Evolutionary conservation across 192 early-diverging fungal species (phyloP).

Genomic region (Geranomyces variabilis): DNA sequence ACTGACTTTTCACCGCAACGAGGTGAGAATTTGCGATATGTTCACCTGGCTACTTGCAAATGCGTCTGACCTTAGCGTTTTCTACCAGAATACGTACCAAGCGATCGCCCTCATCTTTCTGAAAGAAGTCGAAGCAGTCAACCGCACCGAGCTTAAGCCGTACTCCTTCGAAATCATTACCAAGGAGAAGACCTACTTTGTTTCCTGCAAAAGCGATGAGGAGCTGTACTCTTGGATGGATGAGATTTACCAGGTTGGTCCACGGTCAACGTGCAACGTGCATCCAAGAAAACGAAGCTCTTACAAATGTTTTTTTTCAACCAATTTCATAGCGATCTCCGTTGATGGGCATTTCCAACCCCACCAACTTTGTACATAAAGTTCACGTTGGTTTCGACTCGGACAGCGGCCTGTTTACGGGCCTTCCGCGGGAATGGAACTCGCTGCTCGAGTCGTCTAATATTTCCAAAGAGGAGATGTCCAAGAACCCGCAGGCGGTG

Average conservation of each 20-base stretch:
- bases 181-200: constrained; percentile 90
- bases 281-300: too few relatives aligned
- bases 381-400: constrained; percentile 70
- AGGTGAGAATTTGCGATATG: constrained; percentile 60
- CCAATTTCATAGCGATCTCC: constrained; percentile 83
- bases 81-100: constrained; percentile 76
- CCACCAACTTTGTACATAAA: constrained; percentile 86
- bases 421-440: constrained; percentile 95
- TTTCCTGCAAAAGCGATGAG: constrained; percentile 92
- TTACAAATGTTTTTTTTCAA: too few relatives aligned
- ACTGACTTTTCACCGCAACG: constrained; percentile 90
- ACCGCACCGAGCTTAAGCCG: constrained; percentile 84
- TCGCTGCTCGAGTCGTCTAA: constrained; percentile 88
- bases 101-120: constrained; percentile 87
- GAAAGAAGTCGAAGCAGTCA: constrained; percentile 87
- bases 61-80: neutral
- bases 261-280: neutral
- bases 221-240: constrained; percentile 99
- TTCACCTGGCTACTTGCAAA: neutral
- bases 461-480: constrained; percentile 96
- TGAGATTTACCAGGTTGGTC: constrained; percentile 83
- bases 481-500: constrained; percentile 97
- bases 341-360: constrained; percentile 72
- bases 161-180: constrained; percentile 95
- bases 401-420: constrained; percentile 59